Evolutionary conservation across 2,329 filamentous ascomycete genomes (phyloP).

Genomic region (Cladosporium sp.): DNA sequence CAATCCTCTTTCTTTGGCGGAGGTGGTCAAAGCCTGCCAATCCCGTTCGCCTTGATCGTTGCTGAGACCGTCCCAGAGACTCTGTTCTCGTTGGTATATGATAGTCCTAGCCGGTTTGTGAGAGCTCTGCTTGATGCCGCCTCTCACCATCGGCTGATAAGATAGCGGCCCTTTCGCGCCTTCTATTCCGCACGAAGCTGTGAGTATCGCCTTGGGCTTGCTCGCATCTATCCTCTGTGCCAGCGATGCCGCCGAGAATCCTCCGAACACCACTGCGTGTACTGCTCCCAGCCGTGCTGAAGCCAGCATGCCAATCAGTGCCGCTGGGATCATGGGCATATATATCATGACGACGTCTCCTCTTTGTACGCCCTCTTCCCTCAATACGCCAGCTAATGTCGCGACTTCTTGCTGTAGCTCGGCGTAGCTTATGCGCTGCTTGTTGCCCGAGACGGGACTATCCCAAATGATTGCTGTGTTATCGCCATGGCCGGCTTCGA

Average conservation of each 20-base stretch:
- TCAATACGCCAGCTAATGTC: constrained; percentile 72
- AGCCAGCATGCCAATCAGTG: constrained; percentile 81
- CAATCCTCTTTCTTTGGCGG: constrained; percentile 62
- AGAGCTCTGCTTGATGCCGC: constrained; percentile 61
- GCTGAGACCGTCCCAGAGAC: constrained; percentile 68
- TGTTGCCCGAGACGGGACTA: constrained; percentile 72
- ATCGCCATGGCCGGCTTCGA: constrained; percentile 71
- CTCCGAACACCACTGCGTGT: constrained; percentile 89
- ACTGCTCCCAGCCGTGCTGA: constrained; percentile 77
- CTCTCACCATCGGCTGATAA: constrained; percentile 75
- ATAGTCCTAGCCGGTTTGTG: constrained; percentile 71
- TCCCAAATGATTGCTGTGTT: constrained; percentile 79
- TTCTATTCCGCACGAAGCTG: constrained; percentile 88
- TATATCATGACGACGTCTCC: constrained; percentile 89
- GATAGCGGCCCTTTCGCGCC: constrained; percentile 72
- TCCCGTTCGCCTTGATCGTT: constrained; percentile 66
- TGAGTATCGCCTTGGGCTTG: constrained; percentile 70
- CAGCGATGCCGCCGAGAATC: constrained; percentile 76
- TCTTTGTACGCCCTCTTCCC: constrained; percentile 74
- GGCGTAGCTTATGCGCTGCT: constrained; percentile 69
- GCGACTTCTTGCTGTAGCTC: constrained; percentile 76
- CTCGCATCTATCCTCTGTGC: constrained; percentile 86
- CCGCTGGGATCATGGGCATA: constrained; percentile 95
- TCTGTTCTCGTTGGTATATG: constrained; percentile 78
- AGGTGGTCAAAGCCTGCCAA: constrained; percentile 74